phyloP scores from a whole-genome alignment of 345 rosid genomes.

The Alliaria petiolata region DNA sequence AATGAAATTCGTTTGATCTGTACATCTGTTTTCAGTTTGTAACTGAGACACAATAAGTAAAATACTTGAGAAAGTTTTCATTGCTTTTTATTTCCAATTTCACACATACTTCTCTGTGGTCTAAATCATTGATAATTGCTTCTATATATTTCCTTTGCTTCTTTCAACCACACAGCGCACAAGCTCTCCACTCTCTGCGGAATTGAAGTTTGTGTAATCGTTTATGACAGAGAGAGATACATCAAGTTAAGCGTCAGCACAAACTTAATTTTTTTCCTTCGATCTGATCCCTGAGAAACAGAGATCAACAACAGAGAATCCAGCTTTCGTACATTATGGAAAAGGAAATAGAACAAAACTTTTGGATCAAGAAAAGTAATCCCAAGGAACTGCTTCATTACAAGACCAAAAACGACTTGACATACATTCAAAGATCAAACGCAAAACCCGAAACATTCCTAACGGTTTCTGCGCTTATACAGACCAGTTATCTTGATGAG shows the following conservation, averaged over 20 bases:
- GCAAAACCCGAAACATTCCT: not conserved
- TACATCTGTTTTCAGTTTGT: not conserved
- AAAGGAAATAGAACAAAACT: not conserved
- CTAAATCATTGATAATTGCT: not conserved
- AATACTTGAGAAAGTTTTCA: not conserved
- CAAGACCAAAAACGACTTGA: not conserved
- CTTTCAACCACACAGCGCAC: too few relatives aligned
- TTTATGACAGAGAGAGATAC: too few relatives aligned
- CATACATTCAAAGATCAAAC: not conserved
- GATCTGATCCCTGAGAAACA: not conserved
- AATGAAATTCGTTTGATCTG: not conserved
- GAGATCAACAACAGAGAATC: not conserved
- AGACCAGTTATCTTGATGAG: not conserved
- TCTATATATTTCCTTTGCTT: too few relatives aligned
- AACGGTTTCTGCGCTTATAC: not conserved
- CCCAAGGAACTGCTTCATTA: not conserved
- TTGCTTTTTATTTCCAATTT: not conserved
- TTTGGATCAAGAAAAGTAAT: not conserved
- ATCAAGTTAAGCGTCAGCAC: too few relatives aligned
- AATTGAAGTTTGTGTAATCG: too few relatives aligned
- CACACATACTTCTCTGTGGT: not conserved
- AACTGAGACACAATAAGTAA: not conserved
- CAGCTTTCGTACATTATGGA: not conserved
- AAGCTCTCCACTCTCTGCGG: too few relatives aligned
- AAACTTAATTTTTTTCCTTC: too few relatives aligned